phyloP scores from a whole-genome alignment of 352 stramenopile genomes.

The Globisporangium lucens region DNA sequence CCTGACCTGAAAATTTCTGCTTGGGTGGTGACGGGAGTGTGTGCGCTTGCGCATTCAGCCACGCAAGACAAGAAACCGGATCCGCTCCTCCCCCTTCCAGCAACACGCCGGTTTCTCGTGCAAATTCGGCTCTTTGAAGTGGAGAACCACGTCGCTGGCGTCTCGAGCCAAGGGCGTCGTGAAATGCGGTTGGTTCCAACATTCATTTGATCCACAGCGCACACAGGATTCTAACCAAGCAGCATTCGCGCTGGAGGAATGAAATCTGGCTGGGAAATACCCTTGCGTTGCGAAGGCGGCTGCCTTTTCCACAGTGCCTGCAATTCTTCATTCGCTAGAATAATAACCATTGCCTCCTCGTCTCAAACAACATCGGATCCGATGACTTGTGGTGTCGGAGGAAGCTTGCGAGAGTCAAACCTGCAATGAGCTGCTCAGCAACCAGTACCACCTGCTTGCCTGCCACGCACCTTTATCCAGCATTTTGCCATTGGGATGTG shows the following conservation, averaged over 20 bases:
- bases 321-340: no score
- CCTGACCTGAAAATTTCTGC: background rate
- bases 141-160: conserved; percentile 4
- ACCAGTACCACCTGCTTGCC: background rate
- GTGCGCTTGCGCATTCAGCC: conserved; percentile 8
- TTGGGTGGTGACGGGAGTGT: background rate
- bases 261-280: no score
- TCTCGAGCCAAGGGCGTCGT: background rate
- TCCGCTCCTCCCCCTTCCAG: background rate
- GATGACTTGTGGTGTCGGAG: background rate
- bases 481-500: background rate
- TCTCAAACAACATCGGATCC: background rate
- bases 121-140: conserved; percentile 5
- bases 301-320: no score
- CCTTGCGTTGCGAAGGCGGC: no score
- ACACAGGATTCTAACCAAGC: no score
- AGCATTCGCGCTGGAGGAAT: no score
- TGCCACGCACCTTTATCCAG: background rate
- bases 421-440: background rate
- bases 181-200: background rate
- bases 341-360: background rate
- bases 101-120: conserved; percentile 11
- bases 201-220: no score
- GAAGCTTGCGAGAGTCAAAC: background rate
- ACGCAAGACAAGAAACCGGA: no score